phyloP scores from a whole-genome alignment of 352 stramenopile species.

The Phytopythium mirpurense region DNA sequence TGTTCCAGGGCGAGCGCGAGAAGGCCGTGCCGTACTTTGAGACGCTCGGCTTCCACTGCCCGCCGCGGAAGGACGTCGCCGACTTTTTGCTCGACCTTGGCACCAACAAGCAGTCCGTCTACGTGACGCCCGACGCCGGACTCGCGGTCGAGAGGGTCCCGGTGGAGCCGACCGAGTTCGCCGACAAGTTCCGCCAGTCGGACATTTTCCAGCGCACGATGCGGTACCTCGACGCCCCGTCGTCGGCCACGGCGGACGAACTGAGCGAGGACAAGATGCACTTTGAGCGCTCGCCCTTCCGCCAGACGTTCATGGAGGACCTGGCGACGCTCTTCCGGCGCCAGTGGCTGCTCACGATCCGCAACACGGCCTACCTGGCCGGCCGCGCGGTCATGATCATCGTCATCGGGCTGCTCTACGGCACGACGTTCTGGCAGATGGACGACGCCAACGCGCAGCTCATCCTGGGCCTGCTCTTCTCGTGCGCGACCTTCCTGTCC shows the following conservation, averaged over 20 bases:
- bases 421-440: conserved; percentile 62
- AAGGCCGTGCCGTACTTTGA: conserved; percentile 47
- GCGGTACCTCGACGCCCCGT: conserved; percentile 19
- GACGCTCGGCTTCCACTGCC: conserved; percentile 37
- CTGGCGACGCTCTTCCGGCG: conserved; percentile 35
- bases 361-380: conserved; percentile 46
- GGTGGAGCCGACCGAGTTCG: conserved; percentile 34
- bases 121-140: conserved; percentile 9
- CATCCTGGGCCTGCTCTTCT: conserved; percentile 85
- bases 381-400: conserved; percentile 48
- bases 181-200: conserved; percentile 34
- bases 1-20: conserved; percentile 44
- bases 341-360: conserved; percentile 57
- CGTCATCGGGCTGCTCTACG: conserved; percentile 62
- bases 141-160: conserved; percentile 9
- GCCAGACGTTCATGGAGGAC: conserved; percentile 39
- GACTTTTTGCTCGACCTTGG: conserved; percentile 31
- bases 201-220: conserved; percentile 43
- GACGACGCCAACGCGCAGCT: conserved; percentile 45
- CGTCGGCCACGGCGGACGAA: neutral
- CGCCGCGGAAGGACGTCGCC: conserved; percentile 20
- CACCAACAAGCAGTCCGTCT: conserved; percentile 20
- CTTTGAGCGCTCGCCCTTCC: conserved; percentile 25
- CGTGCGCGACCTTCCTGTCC: conserved; percentile 80
- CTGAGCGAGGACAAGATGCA: conserved; percentile 27